Evolutionary conservation across 2,329 filamentous ascomycete genomes (phyloP).

Genomic region (Pyrenochaeta sp.): DNA sequence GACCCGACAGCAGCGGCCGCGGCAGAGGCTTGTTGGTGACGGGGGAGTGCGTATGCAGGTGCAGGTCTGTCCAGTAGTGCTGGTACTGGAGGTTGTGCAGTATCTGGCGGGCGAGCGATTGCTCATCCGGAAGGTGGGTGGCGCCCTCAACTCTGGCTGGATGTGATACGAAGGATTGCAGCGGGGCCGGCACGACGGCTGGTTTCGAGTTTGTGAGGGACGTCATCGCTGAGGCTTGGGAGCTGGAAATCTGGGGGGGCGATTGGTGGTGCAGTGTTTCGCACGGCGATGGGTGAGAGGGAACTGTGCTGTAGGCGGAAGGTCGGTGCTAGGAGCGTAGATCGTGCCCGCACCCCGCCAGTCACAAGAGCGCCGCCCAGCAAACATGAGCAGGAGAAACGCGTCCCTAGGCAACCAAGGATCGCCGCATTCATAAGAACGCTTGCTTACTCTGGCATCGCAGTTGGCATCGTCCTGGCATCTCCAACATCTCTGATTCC

Average conservation of each 20-base stretch:
- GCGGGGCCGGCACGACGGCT: conserved; percentile 38
- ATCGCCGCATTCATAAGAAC: background rate
- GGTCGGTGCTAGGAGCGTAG: conserved; percentile 45
- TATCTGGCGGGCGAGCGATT: conserved; percentile 67
- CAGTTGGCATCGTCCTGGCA: background rate
- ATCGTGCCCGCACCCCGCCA: conserved; percentile 24
- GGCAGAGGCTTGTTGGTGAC: conserved; percentile 54
- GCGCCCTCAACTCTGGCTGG: conserved; percentile 12
- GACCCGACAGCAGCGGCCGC: conserved; percentile 73
- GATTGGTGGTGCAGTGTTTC: conserved; percentile 38
- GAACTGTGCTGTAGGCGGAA: conserved; percentile 41
- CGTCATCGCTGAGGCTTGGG: conserved; percentile 33
- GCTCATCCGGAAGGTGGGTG: conserved; percentile 43
- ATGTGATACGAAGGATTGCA: conserved; percentile 41
- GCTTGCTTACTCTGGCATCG: too few relatives aligned
- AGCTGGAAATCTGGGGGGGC: conserved; percentile 12
- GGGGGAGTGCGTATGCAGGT: conserved; percentile 60
- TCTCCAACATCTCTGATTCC: too few relatives aligned
- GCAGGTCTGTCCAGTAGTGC: conserved; percentile 75
- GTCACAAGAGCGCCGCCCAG: conserved; percentile 17
- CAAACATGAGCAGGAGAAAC: conserved; percentile 6
- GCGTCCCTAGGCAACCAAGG: conserved; percentile 16
- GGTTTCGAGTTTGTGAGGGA: conserved; percentile 32
- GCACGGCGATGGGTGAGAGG: conserved; percentile 22
- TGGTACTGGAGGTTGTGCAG: conserved; percentile 77